phyloP scores from a whole-genome alignment of 176 grass and related monocot species.

The Avena atlantica region DNA sequence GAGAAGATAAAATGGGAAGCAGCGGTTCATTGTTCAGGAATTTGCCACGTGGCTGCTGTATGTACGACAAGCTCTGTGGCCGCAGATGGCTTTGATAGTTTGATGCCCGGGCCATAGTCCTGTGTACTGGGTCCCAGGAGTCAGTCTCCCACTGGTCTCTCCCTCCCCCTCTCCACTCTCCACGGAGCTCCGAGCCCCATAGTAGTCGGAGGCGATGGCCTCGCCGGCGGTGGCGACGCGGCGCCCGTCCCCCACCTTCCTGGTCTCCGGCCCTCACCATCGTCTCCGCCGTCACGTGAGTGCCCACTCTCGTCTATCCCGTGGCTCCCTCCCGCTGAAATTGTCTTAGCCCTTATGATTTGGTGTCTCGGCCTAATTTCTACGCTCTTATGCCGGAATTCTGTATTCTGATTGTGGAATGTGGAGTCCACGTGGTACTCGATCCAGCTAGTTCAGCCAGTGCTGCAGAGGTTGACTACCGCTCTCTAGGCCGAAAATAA shows the following conservation, averaged over 20 bases:
- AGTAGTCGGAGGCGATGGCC: conserved; percentile 33
- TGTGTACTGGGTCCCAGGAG: conserved; percentile 10
- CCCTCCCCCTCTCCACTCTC: not conserved
- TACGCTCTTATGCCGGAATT: not conserved
- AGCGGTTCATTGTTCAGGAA: conserved; percentile 6
- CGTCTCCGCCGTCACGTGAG: conserved; percentile 42
- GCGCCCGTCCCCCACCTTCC: conserved; percentile 34
- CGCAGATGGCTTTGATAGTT: not conserved
- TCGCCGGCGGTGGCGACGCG: conserved; percentile 43
- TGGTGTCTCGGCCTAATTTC: not conserved
- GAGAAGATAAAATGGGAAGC: conserved; percentile 25
- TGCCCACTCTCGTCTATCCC: not conserved
- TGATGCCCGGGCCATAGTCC: not conserved
- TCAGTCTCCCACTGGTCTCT: conserved; percentile 20
- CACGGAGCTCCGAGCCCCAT: not conserved
- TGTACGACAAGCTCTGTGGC: not conserved
- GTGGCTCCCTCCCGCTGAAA: not conserved
- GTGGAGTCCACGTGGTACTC: not conserved
- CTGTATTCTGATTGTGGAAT: not conserved
- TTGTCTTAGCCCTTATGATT: not conserved
- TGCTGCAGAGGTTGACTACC: not conserved
- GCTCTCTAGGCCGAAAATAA: not conserved
- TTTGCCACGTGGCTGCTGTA: conserved; percentile 35
- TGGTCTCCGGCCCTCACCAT: conserved; percentile 11
- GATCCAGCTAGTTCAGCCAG: not conserved